phyloP scores from a whole-genome alignment of 345 rosid species.

The Gossypium longicalyx region DNA sequence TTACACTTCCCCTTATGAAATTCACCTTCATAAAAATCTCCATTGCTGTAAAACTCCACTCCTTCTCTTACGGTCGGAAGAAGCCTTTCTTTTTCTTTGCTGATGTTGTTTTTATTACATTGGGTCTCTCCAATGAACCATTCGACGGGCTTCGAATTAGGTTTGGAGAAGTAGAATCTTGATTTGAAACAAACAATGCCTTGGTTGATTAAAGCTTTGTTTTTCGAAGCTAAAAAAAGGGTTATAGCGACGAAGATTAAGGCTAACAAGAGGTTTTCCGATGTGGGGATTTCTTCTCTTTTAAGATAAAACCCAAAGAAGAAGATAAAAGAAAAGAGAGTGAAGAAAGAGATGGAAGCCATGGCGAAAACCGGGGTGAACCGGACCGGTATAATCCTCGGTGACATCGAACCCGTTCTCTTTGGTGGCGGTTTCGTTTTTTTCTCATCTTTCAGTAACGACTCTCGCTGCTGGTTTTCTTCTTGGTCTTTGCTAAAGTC shows the following conservation, averaged over 20 bases:
- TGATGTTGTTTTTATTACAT: background rate
- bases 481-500: constrained; percentile 35
- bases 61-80: constrained; percentile 51
- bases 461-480: constrained; percentile 19
- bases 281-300: constrained; percentile 55
- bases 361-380: constrained; percentile 47
- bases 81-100: constrained; percentile 19
- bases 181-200: constrained; percentile 36
- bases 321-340: constrained; percentile 42
- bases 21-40: constrained; percentile 91
- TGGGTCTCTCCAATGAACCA: constrained; percentile 71
- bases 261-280: constrained; percentile 81
- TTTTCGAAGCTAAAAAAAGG: constrained; percentile 72
- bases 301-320: constrained; percentile 47
- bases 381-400: constrained; percentile 46
- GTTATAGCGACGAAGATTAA: constrained; percentile 68
- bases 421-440: constrained; percentile 24
- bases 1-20: constrained; percentile 74
- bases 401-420: constrained; percentile 41
- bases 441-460: constrained; percentile 38
- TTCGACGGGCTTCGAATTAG: constrained; percentile 50
- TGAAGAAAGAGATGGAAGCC: constrained; percentile 50
- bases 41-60: constrained; percentile 77
- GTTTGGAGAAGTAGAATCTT: constrained; percentile 37
- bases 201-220: constrained; percentile 58